Conservation (phyloP, 306 rosid species). For the Alnus rubra region DNA sequence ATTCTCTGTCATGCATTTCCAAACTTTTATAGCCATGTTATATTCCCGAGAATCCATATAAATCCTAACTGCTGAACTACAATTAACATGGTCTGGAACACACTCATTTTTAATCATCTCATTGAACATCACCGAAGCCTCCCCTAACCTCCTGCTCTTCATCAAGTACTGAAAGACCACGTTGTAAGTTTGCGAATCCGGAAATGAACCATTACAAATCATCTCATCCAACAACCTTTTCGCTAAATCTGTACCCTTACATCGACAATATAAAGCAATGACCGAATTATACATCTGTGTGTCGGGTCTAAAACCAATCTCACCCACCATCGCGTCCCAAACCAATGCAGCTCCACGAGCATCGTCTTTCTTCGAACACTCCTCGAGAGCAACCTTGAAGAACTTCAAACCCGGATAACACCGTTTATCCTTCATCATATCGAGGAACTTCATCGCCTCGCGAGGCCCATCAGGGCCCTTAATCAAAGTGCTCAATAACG, state of each 20-base stretch:
- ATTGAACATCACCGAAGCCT: slow-evolving; percentile 43
- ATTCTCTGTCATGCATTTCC: slow-evolving; percentile 59
- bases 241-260: slow-evolving; percentile 33
- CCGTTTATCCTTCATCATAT: slow-evolving; percentile 42
- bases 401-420: slow-evolving; percentile 67
- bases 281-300: slow-evolving; percentile 50
- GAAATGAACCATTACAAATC: slow-evolving; percentile 54
- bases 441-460: slow-evolving; percentile 43
- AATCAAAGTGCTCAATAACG: slow-evolving; percentile 50
- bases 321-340: slow-evolving; percentile 54
- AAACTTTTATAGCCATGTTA: slow-evolving; percentile 52
- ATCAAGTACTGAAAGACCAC: slow-evolving; percentile 51
- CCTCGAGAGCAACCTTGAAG: slow-evolving; percentile 53
- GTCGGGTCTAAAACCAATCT: slow-evolving; percentile 33
- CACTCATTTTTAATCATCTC: slow-evolving; percentile 76
- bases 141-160: slow-evolving; percentile 45
- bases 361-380: slow-evolving; percentile 50
- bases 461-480: slow-evolving; percentile 48
- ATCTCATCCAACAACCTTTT: slow-evolving; percentile 54
- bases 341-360: slow-evolving; percentile 41
- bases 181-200: slow-evolving; percentile 51
- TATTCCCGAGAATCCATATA: slow-evolving; percentile 49
- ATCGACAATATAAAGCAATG: slow-evolving; percentile 51
- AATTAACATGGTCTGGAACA: slow-evolving; percentile 52
- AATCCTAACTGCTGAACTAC: slow-evolving; percentile 48